Percentiles rank a stretch among this genome's conserved stretches.
These are phyloP conservation scores for Globisporangium lucens DNA, from an alignment of 352 stramenopile genomes.

Conservation along the genomic window DNA sequence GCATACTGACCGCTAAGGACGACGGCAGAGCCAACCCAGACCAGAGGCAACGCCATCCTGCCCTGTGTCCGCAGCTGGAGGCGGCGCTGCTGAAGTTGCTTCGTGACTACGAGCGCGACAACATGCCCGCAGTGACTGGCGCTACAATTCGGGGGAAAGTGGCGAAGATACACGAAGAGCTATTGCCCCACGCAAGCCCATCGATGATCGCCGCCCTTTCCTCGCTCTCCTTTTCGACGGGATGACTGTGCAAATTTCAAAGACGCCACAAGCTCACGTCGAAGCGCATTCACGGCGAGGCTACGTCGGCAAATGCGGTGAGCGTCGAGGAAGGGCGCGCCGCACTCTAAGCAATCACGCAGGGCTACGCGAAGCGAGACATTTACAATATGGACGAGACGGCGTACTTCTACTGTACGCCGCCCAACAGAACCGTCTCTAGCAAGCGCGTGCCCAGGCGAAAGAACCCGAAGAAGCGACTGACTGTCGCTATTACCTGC, in stretches of 20 bases:
- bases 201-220: not conserved
- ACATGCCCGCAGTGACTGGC: not conserved
- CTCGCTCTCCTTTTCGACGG: conserved; percentile 28
- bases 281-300: conserved; percentile 12
- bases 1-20: not conserved
- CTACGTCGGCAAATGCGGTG: conserved; percentile 7
- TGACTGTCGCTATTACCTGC: conserved; percentile 1
- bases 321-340: conserved; percentile 2
- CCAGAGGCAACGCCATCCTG: too few relatives aligned
- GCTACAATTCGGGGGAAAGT: conserved; percentile 4
- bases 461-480: conserved; percentile 10
- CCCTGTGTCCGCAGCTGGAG: too few relatives aligned
- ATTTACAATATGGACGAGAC: conserved; percentile 26
- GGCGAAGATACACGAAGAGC: not conserved
- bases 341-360: conserved; percentile 4
- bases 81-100: too few relatives aligned
- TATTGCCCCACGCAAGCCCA: not conserved
- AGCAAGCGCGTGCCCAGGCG: not conserved
- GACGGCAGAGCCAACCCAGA: too few relatives aligned
- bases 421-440: conserved; percentile 5
- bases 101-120: too few relatives aligned
- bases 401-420: conserved; percentile 17
- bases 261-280: conserved; percentile 13
- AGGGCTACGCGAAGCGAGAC: conserved; percentile 9
- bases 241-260: conserved; percentile 19